phyloP scores from a whole-genome alignment of 2,329 filamentous ascomycete genomes.

The Neopestalotiopsis clavispora region DNA sequence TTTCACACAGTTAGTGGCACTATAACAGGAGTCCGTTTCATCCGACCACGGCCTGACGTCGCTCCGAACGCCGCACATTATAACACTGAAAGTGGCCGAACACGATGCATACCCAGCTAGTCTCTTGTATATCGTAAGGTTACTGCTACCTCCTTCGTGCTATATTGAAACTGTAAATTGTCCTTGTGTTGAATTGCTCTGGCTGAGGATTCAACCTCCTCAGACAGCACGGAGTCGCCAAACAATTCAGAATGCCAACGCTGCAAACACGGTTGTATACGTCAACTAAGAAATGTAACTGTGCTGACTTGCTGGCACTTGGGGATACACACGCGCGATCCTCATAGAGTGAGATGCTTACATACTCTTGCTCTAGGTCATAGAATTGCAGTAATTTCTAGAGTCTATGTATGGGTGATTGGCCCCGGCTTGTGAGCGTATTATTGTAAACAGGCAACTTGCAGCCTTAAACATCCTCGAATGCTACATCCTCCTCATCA shows the following conservation, averaged over 20 bases:
- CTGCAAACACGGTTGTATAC: too few species aligned
- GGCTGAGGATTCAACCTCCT: too few species aligned
- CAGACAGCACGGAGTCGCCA: too few species aligned
- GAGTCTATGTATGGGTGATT: not conserved
- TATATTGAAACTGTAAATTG: not conserved
- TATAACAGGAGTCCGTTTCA: not conserved
- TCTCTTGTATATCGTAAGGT: not conserved
- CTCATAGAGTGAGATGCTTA: too few species aligned
- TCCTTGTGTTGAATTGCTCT: too few species aligned
- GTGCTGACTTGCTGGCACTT: too few species aligned
- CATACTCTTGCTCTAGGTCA: too few species aligned
- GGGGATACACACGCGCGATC: too few species aligned
- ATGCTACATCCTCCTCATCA: slow-evolving; percentile 47
- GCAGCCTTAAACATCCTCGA: slow-evolving; percentile 48
- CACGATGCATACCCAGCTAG: not conserved
- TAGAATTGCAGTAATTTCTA: too few species aligned
- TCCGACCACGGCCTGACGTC: not conserved
- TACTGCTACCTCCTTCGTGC: not conserved
- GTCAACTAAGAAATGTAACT: too few species aligned
- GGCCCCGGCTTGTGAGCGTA: not conserved
- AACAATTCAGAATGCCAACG: too few species aligned
- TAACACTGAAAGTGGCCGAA: not conserved
- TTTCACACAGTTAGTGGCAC: not conserved
- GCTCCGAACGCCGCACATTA: not conserved
- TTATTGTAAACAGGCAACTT: not conserved